phyloP scores from a whole-genome alignment of 306 rosid genomes.

The Cucumis sativus region Cucumber_9930_V3 NC_026655.2:23360001-23360500 shows the following conservation, averaged over 20 bases:
- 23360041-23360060: background rate
- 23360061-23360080: conserved; percentile 4
- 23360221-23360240: background rate
- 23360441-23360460: too few relatives aligned
- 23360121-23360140: background rate
- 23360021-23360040: background rate
- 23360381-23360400: too few relatives aligned
- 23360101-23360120: background rate
- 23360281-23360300: background rate
- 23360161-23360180: background rate
- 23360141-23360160: background rate
- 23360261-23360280: background rate
- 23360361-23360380: too few relatives aligned
- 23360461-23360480: too few relatives aligned
- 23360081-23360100: background rate
- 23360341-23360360: background rate
- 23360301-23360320: background rate
- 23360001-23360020: background rate
- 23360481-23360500: too few relatives aligned
- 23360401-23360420: too few relatives aligned
- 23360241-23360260: background rate
- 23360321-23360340: background rate
- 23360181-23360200: background rate
- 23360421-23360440: too few relatives aligned
- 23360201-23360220: too few relatives aligned